Percentiles rank a stretch among this genome's conserved stretches.
Evolutionary conservation across 805 yeast genomes (phyloP).

Genomic region (Huiozyma sinensis): DNA sequence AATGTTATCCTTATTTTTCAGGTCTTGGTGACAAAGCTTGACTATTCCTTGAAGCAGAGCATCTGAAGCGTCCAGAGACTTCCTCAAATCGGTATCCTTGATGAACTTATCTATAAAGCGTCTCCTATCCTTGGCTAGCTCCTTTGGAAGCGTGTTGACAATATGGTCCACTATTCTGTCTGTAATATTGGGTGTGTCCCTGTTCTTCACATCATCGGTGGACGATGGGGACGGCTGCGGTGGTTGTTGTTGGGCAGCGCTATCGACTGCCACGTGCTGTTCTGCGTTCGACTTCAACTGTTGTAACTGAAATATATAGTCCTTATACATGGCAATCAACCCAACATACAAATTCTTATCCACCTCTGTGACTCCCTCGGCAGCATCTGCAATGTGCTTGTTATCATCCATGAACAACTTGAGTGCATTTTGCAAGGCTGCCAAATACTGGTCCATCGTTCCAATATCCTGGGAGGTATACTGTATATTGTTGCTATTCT

Average conservation of each 20-base stretch:
- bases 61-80: conserved; percentile 1
- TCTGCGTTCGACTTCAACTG: conserved; percentile 4
- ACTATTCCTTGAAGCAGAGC: conserved; percentile 12
- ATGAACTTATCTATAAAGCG: conserved; percentile 16
- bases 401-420: conserved; percentile 21
- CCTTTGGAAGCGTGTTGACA: conserved; percentile 16
- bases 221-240: not conserved
- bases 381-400: conserved; percentile 15
- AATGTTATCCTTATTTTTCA: conserved; percentile 16
- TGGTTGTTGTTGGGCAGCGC: not conserved
- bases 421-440: conserved; percentile 14
- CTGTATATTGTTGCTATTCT: not conserved
- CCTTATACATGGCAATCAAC: conserved; percentile 23
- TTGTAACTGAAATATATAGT: conserved; percentile 19
- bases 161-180: conserved; percentile 12
- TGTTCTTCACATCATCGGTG: not conserved
- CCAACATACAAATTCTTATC: conserved; percentile 24
- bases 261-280: not conserved
- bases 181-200: not conserved
- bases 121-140: conserved; percentile 19
- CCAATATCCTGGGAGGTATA: not conserved
- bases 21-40: conserved; percentile 18
- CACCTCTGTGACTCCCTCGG: conserved; percentile 15
- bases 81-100: conserved; percentile 2
- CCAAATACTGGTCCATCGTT: conserved; percentile 15